A percentile compares a stretch with the other conserved stretches of the same genome.
Conservation (phyloP, 768 basidiomycete genomes). For the Pleurotus tuoliensis region DNA sequence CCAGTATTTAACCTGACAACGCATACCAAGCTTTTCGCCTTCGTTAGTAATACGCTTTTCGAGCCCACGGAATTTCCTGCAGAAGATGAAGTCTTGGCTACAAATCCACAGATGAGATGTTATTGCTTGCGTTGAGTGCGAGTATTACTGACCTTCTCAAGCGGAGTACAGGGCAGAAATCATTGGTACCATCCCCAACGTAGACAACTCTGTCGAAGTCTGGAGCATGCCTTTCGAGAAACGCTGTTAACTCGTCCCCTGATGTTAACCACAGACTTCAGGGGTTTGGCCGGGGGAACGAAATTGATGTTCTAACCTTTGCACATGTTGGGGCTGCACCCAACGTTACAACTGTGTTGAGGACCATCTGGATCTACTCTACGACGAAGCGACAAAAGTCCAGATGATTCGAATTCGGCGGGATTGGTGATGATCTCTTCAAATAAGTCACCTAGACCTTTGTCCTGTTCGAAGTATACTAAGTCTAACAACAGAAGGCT, state of each 20-base stretch:
- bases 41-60: constrained; percentile 75
- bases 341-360: constrained; percentile 81
- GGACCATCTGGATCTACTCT: constrained; percentile 71
- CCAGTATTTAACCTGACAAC: constrained; percentile 80
- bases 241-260: constrained; percentile 93
- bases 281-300: background rate
- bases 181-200: constrained; percentile 92
- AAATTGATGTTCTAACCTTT: constrained; percentile 56
- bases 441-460: constrained; percentile 70
- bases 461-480: constrained; percentile 43
- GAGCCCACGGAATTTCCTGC: constrained; percentile 74
- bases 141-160: constrained; percentile 56
- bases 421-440: constrained; percentile 90
- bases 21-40: constrained; percentile 58
- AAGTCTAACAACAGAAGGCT: background rate
- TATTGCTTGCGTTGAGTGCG: too few species aligned
- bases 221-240: constrained; percentile 56
- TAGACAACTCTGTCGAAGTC: constrained; percentile 80
- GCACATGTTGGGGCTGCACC: constrained; percentile 97
- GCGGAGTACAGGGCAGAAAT: constrained; percentile 89
- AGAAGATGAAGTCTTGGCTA: constrained; percentile 83
- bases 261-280: background rate
- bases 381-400: constrained; percentile 72
- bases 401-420: constrained; percentile 71
- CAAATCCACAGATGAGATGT: background rate